phyloP scores from a whole-genome alignment of 1,139 yeast species.

The Taphrina wiesneri region DNA sequence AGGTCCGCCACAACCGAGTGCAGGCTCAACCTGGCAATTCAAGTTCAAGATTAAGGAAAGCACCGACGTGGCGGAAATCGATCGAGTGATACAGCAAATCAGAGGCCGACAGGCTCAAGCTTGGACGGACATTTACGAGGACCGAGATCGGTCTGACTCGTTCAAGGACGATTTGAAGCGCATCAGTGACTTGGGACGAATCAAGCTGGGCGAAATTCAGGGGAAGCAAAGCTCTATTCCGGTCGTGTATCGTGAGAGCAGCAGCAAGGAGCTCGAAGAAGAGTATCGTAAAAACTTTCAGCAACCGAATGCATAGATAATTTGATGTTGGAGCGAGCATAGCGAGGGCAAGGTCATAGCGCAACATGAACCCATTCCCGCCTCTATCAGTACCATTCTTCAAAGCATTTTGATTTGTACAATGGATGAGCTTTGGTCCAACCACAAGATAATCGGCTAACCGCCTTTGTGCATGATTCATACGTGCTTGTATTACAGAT shows the following conservation, averaged over 20 bases:
- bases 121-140: conserved; percentile 17
- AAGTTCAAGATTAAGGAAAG: not conserved
- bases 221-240: not conserved
- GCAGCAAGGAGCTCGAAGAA: conserved; percentile 1
- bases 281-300: conserved; percentile 3
- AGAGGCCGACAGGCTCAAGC: conserved; percentile 17
- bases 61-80: conserved; percentile 6
- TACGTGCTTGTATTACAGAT: conserved; percentile 7
- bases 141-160: not conserved
- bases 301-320: not conserved
- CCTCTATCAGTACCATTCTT: no score
- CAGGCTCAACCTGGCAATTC: conserved; percentile 18
- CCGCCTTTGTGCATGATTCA: not conserved
- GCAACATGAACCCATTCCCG: not conserved
- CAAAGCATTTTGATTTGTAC: no score
- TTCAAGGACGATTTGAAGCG: conserved; percentile 17
- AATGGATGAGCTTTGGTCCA: no score
- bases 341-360: not conserved
- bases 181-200: conserved; percentile 30
- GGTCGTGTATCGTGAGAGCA: conserved; percentile 15
- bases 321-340: not conserved
- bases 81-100: not conserved
- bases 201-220: not conserved
- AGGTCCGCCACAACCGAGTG: conserved; percentile 28
- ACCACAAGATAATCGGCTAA: no score